Evolutionary conservation across 1,284 basidiomycete species (phyloP).

Genomic region (Cryptococcus neoformans): DNA sequence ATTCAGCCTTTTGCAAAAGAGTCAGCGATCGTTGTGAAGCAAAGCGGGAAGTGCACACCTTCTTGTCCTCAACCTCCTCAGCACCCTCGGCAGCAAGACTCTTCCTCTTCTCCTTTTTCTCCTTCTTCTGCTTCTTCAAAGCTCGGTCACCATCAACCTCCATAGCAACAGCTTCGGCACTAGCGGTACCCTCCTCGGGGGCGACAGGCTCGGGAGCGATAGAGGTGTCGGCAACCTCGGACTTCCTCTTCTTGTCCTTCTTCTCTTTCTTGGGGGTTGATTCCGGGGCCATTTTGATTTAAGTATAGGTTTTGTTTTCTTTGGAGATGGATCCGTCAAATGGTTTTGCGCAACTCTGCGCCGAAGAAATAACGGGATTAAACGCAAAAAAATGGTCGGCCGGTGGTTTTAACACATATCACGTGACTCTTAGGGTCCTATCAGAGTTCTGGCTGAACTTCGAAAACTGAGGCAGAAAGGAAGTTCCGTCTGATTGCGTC

Average conservation of each 20-base stretch:
- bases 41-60: constrained; percentile 23
- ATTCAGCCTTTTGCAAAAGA: constrained; percentile 35
- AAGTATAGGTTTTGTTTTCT: neutral
- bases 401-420: neutral
- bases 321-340: neutral
- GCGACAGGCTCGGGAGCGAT: constrained; percentile 6
- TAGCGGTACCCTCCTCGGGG: constrained; percentile 34
- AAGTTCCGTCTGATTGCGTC: too few relatives aligned
- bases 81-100: constrained; percentile 35
- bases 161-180: constrained; percentile 40
- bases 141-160: constrained; percentile 41
- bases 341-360: neutral
- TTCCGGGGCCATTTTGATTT: constrained; percentile 43
- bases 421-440: neutral
- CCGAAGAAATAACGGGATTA: constrained; percentile 9
- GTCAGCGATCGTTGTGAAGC: neutral
- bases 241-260: constrained; percentile 52
- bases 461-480: too few relatives aligned
- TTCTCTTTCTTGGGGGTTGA: constrained; percentile 48
- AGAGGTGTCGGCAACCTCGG: constrained; percentile 40
- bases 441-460: neutral
- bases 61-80: constrained; percentile 37
- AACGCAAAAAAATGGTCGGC: constrained; percentile 1
- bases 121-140: constrained; percentile 47
- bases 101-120: constrained; percentile 53